Evolutionary conservation across 2,329 filamentous ascomycete species (phyloP), one percentile per base, ranked within the genome.

Genomic region (Penicillium sp.): DNA sequence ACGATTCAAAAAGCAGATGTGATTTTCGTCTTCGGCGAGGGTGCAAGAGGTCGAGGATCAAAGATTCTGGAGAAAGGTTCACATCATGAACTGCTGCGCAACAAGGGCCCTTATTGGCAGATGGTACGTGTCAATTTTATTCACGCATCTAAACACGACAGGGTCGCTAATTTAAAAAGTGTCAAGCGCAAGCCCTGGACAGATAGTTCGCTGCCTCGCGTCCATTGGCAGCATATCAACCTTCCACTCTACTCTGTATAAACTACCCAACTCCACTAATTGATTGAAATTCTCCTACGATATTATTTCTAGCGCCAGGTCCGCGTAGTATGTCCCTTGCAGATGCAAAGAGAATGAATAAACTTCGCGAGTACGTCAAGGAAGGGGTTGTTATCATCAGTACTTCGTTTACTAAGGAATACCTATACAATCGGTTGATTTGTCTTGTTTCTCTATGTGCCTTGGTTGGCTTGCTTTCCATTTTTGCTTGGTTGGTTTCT

Each of bases 1-100:
- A 52, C 50, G 1, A 48, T 52, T n/a, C 50, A 52, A 16, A 52
- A 52, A 24, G 50, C 50, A 1, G 50, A 52, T 43, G 44, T 46
- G 1, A 52, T 52, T 16, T 52, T 52, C n/a, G 89, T 93, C 0
- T 83, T 94, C 45, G 88, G 88, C 10, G 81, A 86, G 56, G 85
- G 87, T 2, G 61, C 58, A 7, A 46, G 50, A 7, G 65, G 61
- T 1, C 22, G 44, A 9, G 69, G 68, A 3, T 69, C 68, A 1
- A 81, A 70, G 21, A 79, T 89, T 36, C 75, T 84, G 1, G 85
- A 89, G 66, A 31, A 16, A 4, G 49, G 49, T 21, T 47, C 43
- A 2, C 49, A 52, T 34, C 27, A 27, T 10, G 43, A 52, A 24
- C 32, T 52, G 43, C 36, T 52, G 9, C 49, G 34, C 21, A 52